phyloP scores from a whole-genome alignment of 352 stramenopile species.

The Plasmopara viticola region DNA sequence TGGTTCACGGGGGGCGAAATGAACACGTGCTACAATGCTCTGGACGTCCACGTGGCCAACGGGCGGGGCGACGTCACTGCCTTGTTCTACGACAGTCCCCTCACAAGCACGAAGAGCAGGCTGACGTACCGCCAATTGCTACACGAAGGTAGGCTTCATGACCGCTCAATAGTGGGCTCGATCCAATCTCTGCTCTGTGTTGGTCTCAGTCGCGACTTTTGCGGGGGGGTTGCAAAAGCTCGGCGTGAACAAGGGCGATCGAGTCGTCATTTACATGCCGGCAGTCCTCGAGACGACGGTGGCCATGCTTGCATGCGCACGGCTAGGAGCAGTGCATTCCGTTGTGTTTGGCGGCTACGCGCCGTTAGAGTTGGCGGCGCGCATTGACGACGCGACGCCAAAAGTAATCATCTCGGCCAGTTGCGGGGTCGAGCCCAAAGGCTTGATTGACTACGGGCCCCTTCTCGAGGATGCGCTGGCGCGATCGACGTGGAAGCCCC shows the following conservation, averaged over 20 bases:
- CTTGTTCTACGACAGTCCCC: slow-evolving; percentile 53
- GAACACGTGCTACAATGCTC: slow-evolving; percentile 64
- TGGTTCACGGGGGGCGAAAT: slow-evolving; percentile 61
- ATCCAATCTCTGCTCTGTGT: not conserved
- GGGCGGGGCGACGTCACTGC: slow-evolving; percentile 47
- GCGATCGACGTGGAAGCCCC: slow-evolving; percentile 45
- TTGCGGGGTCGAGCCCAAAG: slow-evolving; percentile 63
- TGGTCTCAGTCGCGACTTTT: slow-evolving; percentile 44
- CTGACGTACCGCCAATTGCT: slow-evolving; percentile 75
- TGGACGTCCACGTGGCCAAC: slow-evolving; percentile 53
- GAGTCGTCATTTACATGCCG: slow-evolving; percentile 96
- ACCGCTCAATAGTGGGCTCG: no score
- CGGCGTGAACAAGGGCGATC: slow-evolving; percentile 79
- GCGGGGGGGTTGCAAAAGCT: slow-evolving; percentile 49
- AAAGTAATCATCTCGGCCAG: slow-evolving; percentile 76
- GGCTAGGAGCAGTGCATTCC: slow-evolving; percentile 92
- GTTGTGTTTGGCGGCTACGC: slow-evolving; percentile 90
- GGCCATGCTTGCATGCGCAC: slow-evolving; percentile 95
- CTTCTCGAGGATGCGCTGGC: slow-evolving; percentile 69
- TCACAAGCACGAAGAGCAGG: slow-evolving; percentile 49
- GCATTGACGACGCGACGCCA: slow-evolving; percentile 75
- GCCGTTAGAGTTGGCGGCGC: slow-evolving; percentile 66
- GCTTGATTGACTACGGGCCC: slow-evolving; percentile 72
- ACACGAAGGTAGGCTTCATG: slow-evolving; percentile 26
- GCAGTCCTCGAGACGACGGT: slow-evolving; percentile 94